Conservation (phyloP, 371 early-diverging fungal species). For the Actinomucor elegans region DNA sequence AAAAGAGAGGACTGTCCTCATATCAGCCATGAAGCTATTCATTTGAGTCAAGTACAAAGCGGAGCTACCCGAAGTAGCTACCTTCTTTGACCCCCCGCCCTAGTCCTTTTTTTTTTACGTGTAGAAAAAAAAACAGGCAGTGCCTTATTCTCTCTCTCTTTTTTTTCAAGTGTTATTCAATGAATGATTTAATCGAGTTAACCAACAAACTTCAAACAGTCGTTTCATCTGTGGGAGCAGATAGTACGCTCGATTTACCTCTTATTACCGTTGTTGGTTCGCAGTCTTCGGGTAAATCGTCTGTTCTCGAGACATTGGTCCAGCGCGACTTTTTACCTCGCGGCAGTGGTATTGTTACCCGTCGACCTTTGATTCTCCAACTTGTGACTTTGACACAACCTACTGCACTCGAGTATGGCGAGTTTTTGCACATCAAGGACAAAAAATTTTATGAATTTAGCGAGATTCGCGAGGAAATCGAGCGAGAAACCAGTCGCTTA, state of each 20-base stretch:
- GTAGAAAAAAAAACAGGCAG: too few relatives aligned
- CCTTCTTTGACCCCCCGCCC: background rate
- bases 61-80: too few relatives aligned
- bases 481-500: constrained; percentile 83
- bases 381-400: constrained; percentile 67
- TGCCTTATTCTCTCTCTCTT: background rate
- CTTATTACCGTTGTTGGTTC: constrained; percentile 86
- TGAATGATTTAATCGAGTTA: constrained; percentile 76
- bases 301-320: constrained; percentile 89
- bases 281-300: constrained; percentile 94
- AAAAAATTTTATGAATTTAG: constrained; percentile 80
- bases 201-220: constrained; percentile 95
- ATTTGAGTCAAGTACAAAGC: too few relatives aligned
- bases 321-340: constrained; percentile 90
- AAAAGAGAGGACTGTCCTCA: too few relatives aligned
- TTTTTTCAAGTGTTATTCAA: background rate
- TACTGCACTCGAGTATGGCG: constrained; percentile 57
- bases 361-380: constrained; percentile 90
- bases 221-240: constrained; percentile 80
- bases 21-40: too few relatives aligned
- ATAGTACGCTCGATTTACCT: constrained; percentile 86
- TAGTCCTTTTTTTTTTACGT: too few relatives aligned
- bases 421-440: constrained; percentile 78
- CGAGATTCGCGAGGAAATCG: constrained; percentile 88
- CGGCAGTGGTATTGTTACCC: constrained; percentile 91